Percentiles rank a stretch among this genome's conserved stretches.
These are phyloP conservation scores for Laetiporus sulphureus DNA, from an alignment of 1,284 basidiomycete genomes.

Conservation along the genomic window DNA sequence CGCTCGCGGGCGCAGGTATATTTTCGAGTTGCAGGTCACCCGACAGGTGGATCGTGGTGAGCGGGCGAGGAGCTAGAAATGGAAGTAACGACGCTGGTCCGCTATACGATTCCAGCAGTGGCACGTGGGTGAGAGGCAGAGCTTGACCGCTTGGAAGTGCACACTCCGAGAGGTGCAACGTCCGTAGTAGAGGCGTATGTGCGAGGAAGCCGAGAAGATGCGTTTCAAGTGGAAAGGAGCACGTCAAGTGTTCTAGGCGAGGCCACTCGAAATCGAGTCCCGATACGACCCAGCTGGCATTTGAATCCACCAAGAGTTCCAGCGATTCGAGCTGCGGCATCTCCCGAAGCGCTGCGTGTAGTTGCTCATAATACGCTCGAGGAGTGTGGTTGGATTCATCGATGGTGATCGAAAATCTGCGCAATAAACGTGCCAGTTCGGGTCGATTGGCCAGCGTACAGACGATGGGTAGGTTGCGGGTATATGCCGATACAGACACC, in stretches of 20 bases:
- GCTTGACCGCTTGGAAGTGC: conserved; percentile 7
- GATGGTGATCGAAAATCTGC: conserved; percentile 49
- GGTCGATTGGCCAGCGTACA: conserved; percentile 46
- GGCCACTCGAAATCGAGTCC: conserved; percentile 24
- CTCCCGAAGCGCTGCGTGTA: conserved; percentile 43
- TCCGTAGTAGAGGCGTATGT: conserved; percentile 41
- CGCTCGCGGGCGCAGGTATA: conserved; percentile 38
- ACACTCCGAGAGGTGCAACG: conserved; percentile 35
- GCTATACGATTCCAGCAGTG: conserved; percentile 48
- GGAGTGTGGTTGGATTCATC: conserved; percentile 34
- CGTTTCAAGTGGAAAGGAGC: conserved; percentile 51
- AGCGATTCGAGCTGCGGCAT: conserved; percentile 57
- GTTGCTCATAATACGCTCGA: conserved; percentile 38
- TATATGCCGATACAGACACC: conserved; percentile 37
- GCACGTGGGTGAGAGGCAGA: conserved; percentile 35
- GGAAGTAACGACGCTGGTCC: conserved; percentile 51
- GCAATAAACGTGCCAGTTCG: conserved; percentile 49
- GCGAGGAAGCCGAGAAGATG: conserved; percentile 51
- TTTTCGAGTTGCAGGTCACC: conserved; percentile 49
- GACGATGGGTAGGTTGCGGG: conserved; percentile 42
- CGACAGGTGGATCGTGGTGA: conserved; percentile 53
- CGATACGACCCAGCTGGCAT: conserved; percentile 46
- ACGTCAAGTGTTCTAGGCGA: conserved; percentile 46
- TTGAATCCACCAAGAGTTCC: conserved; percentile 45
- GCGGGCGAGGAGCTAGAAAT: conserved; percentile 57